phyloP scores from a whole-genome alignment of 495 filamentous ascomycete genomes.

The Usnea hakonensis region DNA sequence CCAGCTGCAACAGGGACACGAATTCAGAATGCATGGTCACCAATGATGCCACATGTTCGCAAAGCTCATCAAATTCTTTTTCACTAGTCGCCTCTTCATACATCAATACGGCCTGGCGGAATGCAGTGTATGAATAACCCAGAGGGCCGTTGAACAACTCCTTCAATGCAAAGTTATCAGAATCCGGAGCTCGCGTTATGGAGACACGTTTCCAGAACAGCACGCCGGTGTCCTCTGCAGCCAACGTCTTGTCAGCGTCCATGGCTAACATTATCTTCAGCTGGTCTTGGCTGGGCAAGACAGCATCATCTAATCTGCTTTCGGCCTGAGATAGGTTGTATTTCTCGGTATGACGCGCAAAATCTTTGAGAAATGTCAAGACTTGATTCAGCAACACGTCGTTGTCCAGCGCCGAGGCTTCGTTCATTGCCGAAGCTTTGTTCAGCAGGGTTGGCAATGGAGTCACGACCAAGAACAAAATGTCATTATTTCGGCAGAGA shows the following conservation, averaged over 20 bases:
- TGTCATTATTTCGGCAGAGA: slow-evolving; percentile 41
- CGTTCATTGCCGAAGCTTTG: no score
- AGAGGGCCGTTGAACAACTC: slow-evolving; percentile 42
- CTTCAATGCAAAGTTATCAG: slow-evolving; percentile 33
- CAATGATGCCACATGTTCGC: slow-evolving; percentile 37
- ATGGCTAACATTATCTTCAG: slow-evolving; percentile 45
- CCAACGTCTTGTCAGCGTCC: slow-evolving; percentile 53
- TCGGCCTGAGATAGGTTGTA: slow-evolving; percentile 37
- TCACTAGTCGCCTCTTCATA: slow-evolving; percentile 44
- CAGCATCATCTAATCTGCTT: slow-evolving; percentile 33
- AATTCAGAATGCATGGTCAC: slow-evolving; percentile 47
- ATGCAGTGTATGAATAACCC: slow-evolving; percentile 49
- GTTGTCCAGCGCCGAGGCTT: no score
- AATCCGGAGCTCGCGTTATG: slow-evolving; percentile 3
- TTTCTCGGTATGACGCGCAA: slow-evolving; percentile 33
- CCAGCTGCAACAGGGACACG: slow-evolving; percentile 34
- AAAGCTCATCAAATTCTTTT: slow-evolving; percentile 41
- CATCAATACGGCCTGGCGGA: slow-evolving; percentile 49
- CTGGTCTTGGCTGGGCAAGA: slow-evolving; percentile 21
- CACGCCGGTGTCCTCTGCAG: slow-evolving; percentile 45
- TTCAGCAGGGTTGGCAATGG: slow-evolving; percentile 11
- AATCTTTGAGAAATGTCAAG: slow-evolving; percentile 32
- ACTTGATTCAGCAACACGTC: slow-evolving; percentile 25
- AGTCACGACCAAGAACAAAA: slow-evolving; percentile 39
- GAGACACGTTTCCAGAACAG: slow-evolving; percentile 43